Conservation (phyloP, 1,139 yeast species). For the Sugiyamaella paludigena region DNA sequence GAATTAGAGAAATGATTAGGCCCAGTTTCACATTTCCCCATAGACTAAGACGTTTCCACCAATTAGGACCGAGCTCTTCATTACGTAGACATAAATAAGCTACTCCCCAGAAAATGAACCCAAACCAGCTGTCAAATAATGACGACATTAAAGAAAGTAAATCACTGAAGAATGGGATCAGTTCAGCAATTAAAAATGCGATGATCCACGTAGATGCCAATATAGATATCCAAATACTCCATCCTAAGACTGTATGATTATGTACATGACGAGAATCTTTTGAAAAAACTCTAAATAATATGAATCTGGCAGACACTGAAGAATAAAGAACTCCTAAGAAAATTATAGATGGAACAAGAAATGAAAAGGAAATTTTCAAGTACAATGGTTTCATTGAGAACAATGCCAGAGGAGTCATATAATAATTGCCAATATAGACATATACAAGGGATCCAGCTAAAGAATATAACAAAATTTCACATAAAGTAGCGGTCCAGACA, state of each 20-base stretch:
- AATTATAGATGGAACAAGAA: constrained; percentile 57
- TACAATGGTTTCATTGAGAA: constrained; percentile 49
- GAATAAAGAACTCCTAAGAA: constrained; percentile 57
- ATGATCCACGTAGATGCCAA: constrained; percentile 49
- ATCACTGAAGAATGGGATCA: constrained; percentile 61
- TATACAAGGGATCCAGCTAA: constrained; percentile 57
- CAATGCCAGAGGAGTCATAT: constrained; percentile 59
- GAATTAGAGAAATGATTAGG: constrained; percentile 43
- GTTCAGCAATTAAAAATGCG: constrained; percentile 59
- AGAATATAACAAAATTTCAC: constrained; percentile 50
- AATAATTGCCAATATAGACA: constrained; percentile 55
- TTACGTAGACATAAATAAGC: constrained; percentile 46
- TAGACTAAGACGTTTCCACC: constrained; percentile 29
- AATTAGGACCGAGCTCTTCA: constrained; percentile 31
- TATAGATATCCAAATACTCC: constrained; percentile 52
- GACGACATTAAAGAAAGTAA: constrained; percentile 60
- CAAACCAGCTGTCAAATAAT: constrained; percentile 63
- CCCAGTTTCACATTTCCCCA: constrained; percentile 33
- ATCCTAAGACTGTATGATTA: constrained; percentile 51
- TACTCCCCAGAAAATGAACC: constrained; percentile 64
- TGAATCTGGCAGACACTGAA: constrained; percentile 52
- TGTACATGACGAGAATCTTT: constrained; percentile 46
- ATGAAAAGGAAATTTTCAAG: constrained; percentile 57
- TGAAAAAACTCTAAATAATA: constrained; percentile 48
- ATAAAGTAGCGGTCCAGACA: constrained; percentile 49